Evolutionary conservation across 1,284 basidiomycete species (phyloP).

Genomic region (Leccinum cinnamomeum): DNA sequence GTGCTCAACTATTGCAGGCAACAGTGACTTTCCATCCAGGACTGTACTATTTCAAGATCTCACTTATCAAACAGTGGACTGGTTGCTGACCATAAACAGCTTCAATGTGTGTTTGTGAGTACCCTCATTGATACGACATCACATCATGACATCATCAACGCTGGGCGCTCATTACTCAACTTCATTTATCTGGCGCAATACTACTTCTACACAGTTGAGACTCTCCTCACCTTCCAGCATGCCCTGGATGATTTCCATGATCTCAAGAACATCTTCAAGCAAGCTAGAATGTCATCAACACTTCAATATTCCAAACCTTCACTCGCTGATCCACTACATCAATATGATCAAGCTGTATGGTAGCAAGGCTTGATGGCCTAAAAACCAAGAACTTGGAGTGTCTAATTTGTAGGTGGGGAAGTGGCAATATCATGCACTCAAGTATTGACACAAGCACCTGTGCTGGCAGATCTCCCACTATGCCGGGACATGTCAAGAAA

Average conservation of each 20-base stretch:
- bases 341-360: slow-evolving; percentile 6
- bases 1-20: not conserved
- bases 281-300: not conserved
- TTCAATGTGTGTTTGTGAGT: not conserved
- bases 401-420: not conserved
- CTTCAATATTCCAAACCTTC: slow-evolving; percentile 11
- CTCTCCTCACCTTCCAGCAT: not conserved
- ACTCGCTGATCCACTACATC: slow-evolving; percentile 11
- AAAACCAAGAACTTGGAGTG: slow-evolving; percentile 17
- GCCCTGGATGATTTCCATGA: not conserved
- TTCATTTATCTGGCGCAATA: not conserved
- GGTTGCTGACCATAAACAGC: not conserved
- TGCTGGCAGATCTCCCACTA: too few species aligned
- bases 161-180: not conserved
- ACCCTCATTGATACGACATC: not conserved
- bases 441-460: too few species aligned
- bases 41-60: not conserved
- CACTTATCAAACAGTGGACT: not conserved
- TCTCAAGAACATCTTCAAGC: not conserved
- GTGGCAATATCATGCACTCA: too few species aligned
- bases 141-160: not conserved
- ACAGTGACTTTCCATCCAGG: not conserved
- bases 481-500: too few species aligned
- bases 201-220: not conserved
- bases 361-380: slow-evolving; percentile 6